These are phyloP conservation scores for Pestalotiopsis sp. DNA, from an alignment of 2,329 filamentous ascomycete genomes.

Conservation along the genomic window DNA sequence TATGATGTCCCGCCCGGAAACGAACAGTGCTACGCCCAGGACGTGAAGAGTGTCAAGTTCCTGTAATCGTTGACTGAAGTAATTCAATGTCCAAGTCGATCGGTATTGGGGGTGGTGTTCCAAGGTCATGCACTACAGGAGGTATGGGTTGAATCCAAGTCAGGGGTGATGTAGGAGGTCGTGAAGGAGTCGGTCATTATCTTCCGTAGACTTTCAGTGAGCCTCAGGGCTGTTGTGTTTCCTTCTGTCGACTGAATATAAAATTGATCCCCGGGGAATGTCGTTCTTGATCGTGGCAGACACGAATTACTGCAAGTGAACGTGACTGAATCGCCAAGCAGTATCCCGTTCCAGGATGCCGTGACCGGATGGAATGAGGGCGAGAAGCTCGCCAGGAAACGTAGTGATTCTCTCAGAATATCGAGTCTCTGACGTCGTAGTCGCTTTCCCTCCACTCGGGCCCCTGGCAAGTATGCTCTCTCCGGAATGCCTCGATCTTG, in stretches of 20 bases:
- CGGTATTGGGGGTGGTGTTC: no score
- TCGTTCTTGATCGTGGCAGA: neutral
- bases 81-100: neutral
- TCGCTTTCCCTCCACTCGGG: neutral
- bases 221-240: neutral
- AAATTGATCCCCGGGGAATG: neutral
- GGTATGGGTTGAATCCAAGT: neutral
- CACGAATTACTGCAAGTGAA: neutral
- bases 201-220: neutral
- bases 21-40: constrained; percentile 6
- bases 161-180: neutral
- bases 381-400: neutral
- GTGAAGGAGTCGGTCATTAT: neutral
- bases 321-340: neutral
- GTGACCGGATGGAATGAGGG: neutral
- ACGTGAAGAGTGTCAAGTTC: constrained; percentile 12
- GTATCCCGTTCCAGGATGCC: neutral
- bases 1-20: constrained; percentile 8
- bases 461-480: neutral
- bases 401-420: neutral
- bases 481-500: constrained; percentile 6
- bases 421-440: neutral
- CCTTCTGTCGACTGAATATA: neutral
- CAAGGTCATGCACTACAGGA: neutral
- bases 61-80: neutral